These are phyloP conservation scores for Wilcoxina mikolae DNA, from an alignment of 495 filamentous ascomycete genomes.

Conservation along the genomic window DNA sequence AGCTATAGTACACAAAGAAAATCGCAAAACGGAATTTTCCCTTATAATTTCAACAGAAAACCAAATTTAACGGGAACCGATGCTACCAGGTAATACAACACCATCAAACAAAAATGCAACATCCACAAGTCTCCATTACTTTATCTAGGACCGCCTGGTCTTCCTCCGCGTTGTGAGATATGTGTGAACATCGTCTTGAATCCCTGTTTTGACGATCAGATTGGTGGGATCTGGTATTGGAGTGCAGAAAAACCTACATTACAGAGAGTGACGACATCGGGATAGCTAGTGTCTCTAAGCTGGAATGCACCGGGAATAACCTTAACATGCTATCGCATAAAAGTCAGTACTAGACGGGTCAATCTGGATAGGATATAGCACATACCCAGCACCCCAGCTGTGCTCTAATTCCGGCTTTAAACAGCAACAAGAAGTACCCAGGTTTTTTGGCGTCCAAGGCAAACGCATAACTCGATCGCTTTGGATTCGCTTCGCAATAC, in stretches of 20 bases:
- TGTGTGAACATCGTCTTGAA: conserved; percentile 28
- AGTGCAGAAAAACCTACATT: conserved; percentile 40
- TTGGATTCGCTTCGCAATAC: conserved; percentile 91
- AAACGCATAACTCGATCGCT: conserved; percentile 82
- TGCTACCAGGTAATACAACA: too few relatives aligned
- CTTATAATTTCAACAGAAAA: too few relatives aligned
- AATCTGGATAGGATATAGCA: background rate
- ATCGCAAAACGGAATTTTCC: too few relatives aligned
- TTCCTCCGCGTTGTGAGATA: conserved; percentile 10
- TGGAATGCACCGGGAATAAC: conserved; percentile 83
- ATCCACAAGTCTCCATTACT: too few relatives aligned
- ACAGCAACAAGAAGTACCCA: conserved; percentile 89
- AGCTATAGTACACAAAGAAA: too few relatives aligned
- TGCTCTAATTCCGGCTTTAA: conserved; percentile 70
- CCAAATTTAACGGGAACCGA: too few relatives aligned
- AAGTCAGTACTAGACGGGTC: background rate
- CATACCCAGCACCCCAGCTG: conserved; percentile 52
- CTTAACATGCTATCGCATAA: conserved; percentile 44
- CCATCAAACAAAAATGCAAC: too few relatives aligned
- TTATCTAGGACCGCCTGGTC: background rate
- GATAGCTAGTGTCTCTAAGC: conserved; percentile 70
- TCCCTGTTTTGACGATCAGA: conserved; percentile 17
- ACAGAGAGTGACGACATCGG: conserved; percentile 83
- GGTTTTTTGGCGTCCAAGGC: conserved; percentile 83
- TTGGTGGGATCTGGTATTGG: background rate